Evolutionary conservation across 2,329 filamentous ascomycete species (phyloP), one percentile per base, ranked within the genome.

Genomic region (Aspergillus unguis): DNA sequence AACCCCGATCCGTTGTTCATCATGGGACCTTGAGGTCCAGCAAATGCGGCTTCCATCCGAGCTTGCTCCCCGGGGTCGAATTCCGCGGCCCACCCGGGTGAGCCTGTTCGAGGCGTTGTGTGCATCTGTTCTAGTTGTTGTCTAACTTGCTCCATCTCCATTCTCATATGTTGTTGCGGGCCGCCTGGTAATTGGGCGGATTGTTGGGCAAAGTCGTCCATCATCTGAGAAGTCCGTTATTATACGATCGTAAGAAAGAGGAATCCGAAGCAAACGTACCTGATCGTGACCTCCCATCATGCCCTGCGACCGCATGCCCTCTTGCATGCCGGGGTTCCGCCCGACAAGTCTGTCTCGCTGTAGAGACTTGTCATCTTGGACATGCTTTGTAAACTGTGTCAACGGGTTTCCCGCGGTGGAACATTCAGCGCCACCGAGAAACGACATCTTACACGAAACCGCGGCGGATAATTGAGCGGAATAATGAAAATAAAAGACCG

Each of bases 331-430:
- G 0, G 88, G 86, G 0, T 85, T 85, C 60, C 86, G 80, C 57
- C 89, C 90, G 55, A 89, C 85, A 56, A 97, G 79, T 54, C 94
- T 85, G 73, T 99, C 94, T 65, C 92, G 83, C 75, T 97, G 94
- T 53, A 97, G 78, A 53, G 89, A 94, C 75, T 92, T 95, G 77
- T 99, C 94, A 80, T 95, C 90, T 69, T 95, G 89, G 52, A 94
- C 90, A 73, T 96, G 92, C 75, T 99, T 99, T 59, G 92, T 90
- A 72, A 99, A 95, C 79, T 97, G 94, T 70, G 90, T 92, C 65
- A 99, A 85, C 53, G 95, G 94, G 74, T 99, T 99, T 67, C 87
- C 90, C 60, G 89, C 91, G 57, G 94, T 95, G 52, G 92, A 97
- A 81, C 94, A 99, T 77, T 97, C 94, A 64, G 92, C 88, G 64